phyloP scores from a whole-genome alignment of 2,329 filamentous ascomycete species.

The Fusarium begoniae region DNA sequence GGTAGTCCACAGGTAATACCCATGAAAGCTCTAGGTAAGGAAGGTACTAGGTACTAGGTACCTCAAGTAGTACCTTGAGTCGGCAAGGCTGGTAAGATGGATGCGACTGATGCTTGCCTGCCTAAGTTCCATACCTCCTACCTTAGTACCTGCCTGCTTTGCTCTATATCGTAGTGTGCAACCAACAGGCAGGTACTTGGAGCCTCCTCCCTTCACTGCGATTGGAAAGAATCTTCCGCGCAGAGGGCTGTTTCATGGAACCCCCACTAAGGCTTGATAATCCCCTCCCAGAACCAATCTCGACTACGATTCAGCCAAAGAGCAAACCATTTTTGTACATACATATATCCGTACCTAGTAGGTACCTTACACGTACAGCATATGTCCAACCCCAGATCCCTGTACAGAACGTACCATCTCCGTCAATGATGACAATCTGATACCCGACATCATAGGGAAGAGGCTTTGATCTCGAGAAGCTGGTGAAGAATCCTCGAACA shows the following conservation, averaged over 20 bases:
- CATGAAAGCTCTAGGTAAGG: neutral
- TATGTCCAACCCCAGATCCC: slow-evolving; percentile 4
- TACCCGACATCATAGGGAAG: slow-evolving; percentile 1
- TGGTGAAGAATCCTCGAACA: neutral
- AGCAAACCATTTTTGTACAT: neutral
- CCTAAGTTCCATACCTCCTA: neutral
- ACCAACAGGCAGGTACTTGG: neutral
- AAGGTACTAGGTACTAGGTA: too few relatives aligned
- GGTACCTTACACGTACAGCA: neutral
- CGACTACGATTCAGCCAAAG: neutral
- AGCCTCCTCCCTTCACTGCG: neutral
- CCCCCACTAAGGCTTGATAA: slow-evolving; percentile 15
- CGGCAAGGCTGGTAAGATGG: neutral
- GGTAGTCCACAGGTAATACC: neutral
- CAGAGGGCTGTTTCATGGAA: neutral
- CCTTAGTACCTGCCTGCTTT: neutral
- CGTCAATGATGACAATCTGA: slow-evolving; percentile 11
- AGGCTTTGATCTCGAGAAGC: neutral
- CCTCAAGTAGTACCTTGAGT: neutral
- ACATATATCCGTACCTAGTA: neutral
- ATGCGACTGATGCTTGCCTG: neutral
- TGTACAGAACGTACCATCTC: neutral
- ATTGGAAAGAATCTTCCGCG: neutral
- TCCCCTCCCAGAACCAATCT: neutral
- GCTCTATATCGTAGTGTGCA: neutral